Conservation (phyloP, 768 basidiomycete genomes). For the Amanita rimosa region DNA sequence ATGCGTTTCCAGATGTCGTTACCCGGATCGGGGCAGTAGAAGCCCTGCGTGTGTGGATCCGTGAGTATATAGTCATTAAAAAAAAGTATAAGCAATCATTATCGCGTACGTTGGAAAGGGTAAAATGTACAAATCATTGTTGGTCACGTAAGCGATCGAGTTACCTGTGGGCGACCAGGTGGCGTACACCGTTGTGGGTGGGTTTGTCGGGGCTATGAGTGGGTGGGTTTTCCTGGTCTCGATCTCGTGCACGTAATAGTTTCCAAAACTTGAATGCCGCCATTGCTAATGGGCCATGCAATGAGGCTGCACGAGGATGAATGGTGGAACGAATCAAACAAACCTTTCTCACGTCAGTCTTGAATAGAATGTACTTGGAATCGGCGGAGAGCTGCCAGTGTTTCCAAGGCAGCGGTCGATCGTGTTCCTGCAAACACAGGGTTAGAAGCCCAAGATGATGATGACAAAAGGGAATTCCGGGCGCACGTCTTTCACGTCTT, state of each 20-base stretch:
- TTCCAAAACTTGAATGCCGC: slow-evolving; percentile 84
- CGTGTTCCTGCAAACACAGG: slow-evolving; percentile 34
- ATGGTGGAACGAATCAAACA: neutral
- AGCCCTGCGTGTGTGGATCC: slow-evolving; percentile 13
- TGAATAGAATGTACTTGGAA: slow-evolving; percentile 81
- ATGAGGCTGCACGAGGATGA: too few species aligned
- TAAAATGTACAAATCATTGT: slow-evolving; percentile 85
- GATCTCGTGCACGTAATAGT: slow-evolving; percentile 87
- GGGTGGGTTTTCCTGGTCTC: slow-evolving; percentile 57
- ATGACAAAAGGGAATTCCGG: neutral
- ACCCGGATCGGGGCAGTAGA: slow-evolving; percentile 52
- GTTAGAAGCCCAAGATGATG: neutral
- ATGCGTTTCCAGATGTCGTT: slow-evolving; percentile 70
- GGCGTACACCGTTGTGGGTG: slow-evolving; percentile 68
- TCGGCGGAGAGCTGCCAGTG: slow-evolving; percentile 84
- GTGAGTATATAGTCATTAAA: too few species aligned
- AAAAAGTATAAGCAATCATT: too few species aligned
- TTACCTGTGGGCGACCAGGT: slow-evolving; percentile 82
- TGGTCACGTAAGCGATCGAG: slow-evolving; percentile 75
- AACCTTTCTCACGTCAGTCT: slow-evolving; percentile 66
- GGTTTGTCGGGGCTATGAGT: slow-evolving; percentile 53
- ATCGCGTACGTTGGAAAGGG: slow-evolving; percentile 57
- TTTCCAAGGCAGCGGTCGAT: slow-evolving; percentile 34
- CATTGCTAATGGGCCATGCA: slow-evolving; percentile 54
- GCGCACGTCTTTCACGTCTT: slow-evolving; percentile 58